Evolutionary conservation across 495 filamentous ascomycete species (phyloP), one percentile per base, ranked within the genome.

Genomic region (Chaetomidium leptoderma): DNA sequence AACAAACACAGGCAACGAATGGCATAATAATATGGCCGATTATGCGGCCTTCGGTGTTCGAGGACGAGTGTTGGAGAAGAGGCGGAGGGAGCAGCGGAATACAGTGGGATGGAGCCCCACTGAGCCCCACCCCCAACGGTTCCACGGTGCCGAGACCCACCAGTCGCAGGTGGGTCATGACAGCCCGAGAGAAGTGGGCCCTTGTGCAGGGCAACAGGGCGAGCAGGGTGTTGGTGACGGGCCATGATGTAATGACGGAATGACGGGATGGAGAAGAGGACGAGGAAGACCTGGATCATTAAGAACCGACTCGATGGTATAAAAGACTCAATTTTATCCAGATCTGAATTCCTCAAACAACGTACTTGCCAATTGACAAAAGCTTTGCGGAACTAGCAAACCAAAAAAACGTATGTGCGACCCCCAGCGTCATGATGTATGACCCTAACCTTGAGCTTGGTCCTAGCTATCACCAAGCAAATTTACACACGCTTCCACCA

Each of bases 181-280:
- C n/a, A n/a, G n/a, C 39, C 39, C 39, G 29, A n/a, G 16, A 29
- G 8, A 4, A 30, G 48, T 24, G 48, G 48, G 48, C 32, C 48
- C 1, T 43, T 33, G 46, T 24, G 35, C 4, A 6, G 6, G 14
- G 35, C 21, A 14, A 17, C 29, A 40, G n/a, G n/a, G 24, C n/a
- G 14, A 32, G 26, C 36, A 43, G 29, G 37, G 51, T 19, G 16
- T 43, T 30, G n/a, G 26, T 36, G 48, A 33, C 14, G 44, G 30
- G 43, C 46, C 48, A 67, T 67, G 62, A 67, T 65, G 62, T 65
- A 63, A 67, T 67, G 36, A 37, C 23, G 43, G 1, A 6, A 30
- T 40, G 54, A 51, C 24, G 30, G 44, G 46, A 57, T 35, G 53
- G 24, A 42, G 48, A 48, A 30, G 54, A 27, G 30, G n/a, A n/a